phyloP scores from a whole-genome alignment of 1,139 yeast species.

The Diutina sp. region DNA sequence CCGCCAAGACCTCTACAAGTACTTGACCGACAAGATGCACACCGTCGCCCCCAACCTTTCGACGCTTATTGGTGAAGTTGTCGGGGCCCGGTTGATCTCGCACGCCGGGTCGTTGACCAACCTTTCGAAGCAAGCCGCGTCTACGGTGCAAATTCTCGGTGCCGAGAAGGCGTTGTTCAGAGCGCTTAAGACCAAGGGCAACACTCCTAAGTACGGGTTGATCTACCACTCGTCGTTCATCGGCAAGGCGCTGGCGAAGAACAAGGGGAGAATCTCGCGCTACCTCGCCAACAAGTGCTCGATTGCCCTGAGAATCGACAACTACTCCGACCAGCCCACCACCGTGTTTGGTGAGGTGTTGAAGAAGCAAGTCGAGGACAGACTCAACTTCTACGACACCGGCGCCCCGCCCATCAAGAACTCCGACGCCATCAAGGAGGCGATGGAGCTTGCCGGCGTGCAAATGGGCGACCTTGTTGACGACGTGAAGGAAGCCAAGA shows the following conservation, averaged over 20 bases:
- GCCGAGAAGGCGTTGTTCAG: conserved; percentile 98
- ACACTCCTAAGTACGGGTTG: conserved; percentile 96
- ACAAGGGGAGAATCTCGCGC: conserved; percentile 98
- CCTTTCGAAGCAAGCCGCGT: conserved; percentile 95
- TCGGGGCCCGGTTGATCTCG: conserved; percentile 95
- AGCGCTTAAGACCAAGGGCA: conserved; percentile 96
- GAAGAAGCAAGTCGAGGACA: conserved; percentile 95
- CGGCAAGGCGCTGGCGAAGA: conserved; percentile 92
- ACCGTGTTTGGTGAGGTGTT: conserved; percentile 82
- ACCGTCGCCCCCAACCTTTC: conserved; percentile 96
- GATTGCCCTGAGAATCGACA: conserved; percentile 96
- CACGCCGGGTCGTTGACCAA: conserved; percentile 97
- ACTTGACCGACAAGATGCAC: conserved; percentile 91
- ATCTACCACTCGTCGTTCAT: conserved; percentile 94
- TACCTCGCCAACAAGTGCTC: conserved; percentile 98
- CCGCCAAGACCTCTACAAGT: conserved; percentile 78
- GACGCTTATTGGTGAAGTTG: conserved; percentile 94
- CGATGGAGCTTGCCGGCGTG: conserved; percentile 54
- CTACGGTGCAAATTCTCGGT: conserved; percentile 95
- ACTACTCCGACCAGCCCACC: conserved; percentile 78
- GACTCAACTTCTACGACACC: conserved; percentile 89
- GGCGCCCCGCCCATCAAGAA: conserved; percentile 86
- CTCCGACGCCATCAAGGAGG: conserved; percentile 85
- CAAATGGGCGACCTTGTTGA: conserved; percentile 17
- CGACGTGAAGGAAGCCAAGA: conserved; percentile 11